Conservation (phyloP, 768 basidiomycete genomes). For the Boletus patriciae region DNA sequence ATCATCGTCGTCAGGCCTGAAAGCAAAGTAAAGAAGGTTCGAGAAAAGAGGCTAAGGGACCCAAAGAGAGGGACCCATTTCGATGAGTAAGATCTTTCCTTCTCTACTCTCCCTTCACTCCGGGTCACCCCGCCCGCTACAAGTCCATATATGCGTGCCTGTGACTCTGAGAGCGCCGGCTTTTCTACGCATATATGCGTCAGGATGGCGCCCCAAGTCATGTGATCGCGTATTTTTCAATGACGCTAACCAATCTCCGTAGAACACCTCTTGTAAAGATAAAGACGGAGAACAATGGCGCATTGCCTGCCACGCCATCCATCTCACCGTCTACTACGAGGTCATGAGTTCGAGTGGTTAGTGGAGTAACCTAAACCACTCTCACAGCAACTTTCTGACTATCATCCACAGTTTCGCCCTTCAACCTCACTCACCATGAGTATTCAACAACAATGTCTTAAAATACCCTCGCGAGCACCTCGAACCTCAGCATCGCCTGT, state of each 20-base stretch:
- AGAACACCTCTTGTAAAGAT: too few relatives aligned
- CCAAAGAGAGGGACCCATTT: conserved; percentile 87
- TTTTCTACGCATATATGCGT: background rate
- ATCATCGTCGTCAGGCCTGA: conserved; percentile 94
- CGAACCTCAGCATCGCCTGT: background rate
- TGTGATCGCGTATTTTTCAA: too few relatives aligned
- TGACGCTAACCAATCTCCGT: too few relatives aligned
- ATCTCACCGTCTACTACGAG: too few relatives aligned
- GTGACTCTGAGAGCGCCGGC: background rate
- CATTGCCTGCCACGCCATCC: too few relatives aligned
- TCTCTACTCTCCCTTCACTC: background rate
- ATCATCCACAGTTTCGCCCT: background rate
- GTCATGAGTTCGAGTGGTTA: too few relatives aligned
- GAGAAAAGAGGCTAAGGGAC: conserved; percentile 84
- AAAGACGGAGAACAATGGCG: too few relatives aligned
- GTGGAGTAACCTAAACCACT: background rate
- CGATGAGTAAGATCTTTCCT: conserved; percentile 47
- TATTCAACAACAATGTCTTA: background rate
- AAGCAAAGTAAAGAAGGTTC: conserved; percentile 78
- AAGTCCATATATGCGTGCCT: background rate
- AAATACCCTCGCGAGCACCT: background rate
- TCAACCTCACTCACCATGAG: background rate
- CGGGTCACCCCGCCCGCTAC: background rate
- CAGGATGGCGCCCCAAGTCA: background rate
- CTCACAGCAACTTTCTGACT: background rate